These are phyloP conservation scores for Phytophthora syringae DNA, from an alignment of 352 stramenopile genomes.

Conservation along the genomic window DNA sequence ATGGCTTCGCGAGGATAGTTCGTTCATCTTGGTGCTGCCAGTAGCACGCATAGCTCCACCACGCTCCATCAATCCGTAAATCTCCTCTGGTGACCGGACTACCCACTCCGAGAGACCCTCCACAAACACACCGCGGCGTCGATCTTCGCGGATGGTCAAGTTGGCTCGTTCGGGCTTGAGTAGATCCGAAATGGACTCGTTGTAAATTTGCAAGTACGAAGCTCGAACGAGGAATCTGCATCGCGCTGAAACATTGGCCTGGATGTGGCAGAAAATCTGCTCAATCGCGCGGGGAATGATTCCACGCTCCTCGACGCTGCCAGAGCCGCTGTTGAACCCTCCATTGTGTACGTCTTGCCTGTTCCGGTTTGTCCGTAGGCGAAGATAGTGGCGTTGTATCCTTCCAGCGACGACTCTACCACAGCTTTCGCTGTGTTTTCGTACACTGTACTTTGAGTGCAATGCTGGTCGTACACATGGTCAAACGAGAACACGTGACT, in stretches of 20 bases:
- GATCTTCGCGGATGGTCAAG: slow-evolving; percentile 94
- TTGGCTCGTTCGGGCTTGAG: slow-evolving; percentile 94
- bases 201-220: slow-evolving; percentile 96
- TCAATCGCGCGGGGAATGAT: slow-evolving; percentile 99
- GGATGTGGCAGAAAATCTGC: slow-evolving; percentile 94
- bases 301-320: slow-evolving; percentile 91
- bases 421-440: slow-evolving; percentile 93
- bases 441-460: slow-evolving; percentile 92
- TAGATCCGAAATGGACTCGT: slow-evolving; percentile 94
- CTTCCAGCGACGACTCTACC: slow-evolving; percentile 92
- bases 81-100: slow-evolving; percentile 91
- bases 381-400: slow-evolving; percentile 93
- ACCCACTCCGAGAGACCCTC: slow-evolving; percentile 96
- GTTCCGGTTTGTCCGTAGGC: slow-evolving; percentile 92
- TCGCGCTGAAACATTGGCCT: slow-evolving; percentile 81
- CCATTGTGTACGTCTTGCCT: slow-evolving; percentile 98
- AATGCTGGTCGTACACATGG: slow-evolving; percentile 94
- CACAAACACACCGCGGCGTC: slow-evolving; percentile 93
- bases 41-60: slow-evolving; percentile 84
- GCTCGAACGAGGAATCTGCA: slow-evolving; percentile 93
- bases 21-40: slow-evolving; percentile 91
- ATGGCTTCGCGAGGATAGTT: slow-evolving; percentile 87
- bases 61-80: slow-evolving; percentile 96
- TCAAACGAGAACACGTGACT: slow-evolving; percentile 95
- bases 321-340: slow-evolving; percentile 91